Evolutionary conservation across 1,284 basidiomycete genomes (phyloP).

Genomic region (Puccinia sorghi): DNA sequence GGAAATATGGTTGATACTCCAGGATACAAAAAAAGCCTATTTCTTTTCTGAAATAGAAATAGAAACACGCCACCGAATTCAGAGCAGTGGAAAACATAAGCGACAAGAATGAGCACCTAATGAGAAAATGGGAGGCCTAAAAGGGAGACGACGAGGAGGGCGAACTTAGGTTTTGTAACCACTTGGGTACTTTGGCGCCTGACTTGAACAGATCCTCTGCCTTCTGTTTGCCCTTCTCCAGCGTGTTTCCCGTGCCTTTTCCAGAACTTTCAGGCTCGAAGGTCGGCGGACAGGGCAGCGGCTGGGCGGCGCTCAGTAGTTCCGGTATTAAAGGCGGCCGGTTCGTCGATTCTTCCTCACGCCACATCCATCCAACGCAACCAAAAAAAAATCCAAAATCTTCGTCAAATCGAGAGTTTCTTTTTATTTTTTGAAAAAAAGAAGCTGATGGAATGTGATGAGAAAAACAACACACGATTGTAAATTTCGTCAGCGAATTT

Average conservation of each 20-base stretch:
- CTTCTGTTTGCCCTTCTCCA: slow-evolving; percentile 50
- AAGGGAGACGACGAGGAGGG: neutral
- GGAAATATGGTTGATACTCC: neutral
- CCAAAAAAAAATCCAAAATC: neutral
- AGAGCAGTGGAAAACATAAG: neutral
- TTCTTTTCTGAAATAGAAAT: neutral
- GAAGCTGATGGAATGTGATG: neutral
- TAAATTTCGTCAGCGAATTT: slow-evolving; percentile 71
- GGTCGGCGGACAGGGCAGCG: slow-evolving; percentile 65
- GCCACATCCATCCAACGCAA: neutral
- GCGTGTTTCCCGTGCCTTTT: slow-evolving; percentile 25
- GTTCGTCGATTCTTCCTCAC: slow-evolving; percentile 54
- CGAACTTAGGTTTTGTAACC: slow-evolving; percentile 62
- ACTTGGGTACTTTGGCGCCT: slow-evolving; percentile 59
- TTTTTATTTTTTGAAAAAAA: neutral
- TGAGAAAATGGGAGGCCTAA: neutral
- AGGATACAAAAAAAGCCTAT: neutral
- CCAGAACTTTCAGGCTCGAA: slow-evolving; percentile 52
- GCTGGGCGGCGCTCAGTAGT: slow-evolving; percentile 65
- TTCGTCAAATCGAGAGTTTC: neutral
- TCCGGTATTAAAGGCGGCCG: slow-evolving; percentile 69
- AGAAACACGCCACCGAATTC: neutral
- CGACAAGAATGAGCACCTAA: neutral
- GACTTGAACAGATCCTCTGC: slow-evolving; percentile 55
- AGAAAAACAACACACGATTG: slow-evolving; percentile 64